These are phyloP conservation scores for Clarireedia homoeocarpa DNA, from an alignment of 2,329 filamentous ascomycete species.

Conservation along the genomic window DNA sequence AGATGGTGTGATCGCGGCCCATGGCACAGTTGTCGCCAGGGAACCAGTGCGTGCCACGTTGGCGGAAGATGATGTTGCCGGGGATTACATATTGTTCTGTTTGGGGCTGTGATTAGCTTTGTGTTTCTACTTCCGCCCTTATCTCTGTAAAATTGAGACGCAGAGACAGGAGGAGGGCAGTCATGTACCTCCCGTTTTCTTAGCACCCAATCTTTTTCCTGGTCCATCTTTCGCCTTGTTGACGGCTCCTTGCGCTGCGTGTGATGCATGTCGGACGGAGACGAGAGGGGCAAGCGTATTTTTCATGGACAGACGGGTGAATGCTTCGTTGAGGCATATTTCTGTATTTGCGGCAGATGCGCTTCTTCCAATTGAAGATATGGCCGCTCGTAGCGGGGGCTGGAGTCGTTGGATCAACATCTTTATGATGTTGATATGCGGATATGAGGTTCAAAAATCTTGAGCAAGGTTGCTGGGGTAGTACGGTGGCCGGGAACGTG, in stretches of 20 bases:
- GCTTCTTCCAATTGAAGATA: constrained; percentile 25
- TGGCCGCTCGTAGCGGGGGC: constrained; percentile 35
- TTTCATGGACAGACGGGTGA: constrained; percentile 22
- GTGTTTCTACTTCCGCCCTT: neutral
- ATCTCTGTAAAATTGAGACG: neutral
- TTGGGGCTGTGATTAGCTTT: neutral
- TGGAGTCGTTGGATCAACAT: constrained; percentile 40
- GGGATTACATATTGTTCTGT: constrained; percentile 86
- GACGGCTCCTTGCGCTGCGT: constrained; percentile 58
- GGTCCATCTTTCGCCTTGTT: constrained; percentile 64
- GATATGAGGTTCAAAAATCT: constrained; percentile 1
- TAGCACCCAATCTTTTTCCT: constrained; percentile 87
- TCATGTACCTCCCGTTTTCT: constrained; percentile 73
- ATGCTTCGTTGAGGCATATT: constrained; percentile 25
- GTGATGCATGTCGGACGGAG: constrained; percentile 27
- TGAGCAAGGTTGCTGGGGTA: neutral
- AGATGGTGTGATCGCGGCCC: constrained; percentile 95
- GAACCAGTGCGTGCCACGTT: constrained; percentile 90
- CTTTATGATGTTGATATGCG: neutral
- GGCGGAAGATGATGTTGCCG: constrained; percentile 96
- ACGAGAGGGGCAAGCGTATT: constrained; percentile 14
- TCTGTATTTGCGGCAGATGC: constrained; percentile 6
- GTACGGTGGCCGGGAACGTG: neutral
- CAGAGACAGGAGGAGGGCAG: neutral
- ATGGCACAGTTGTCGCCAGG: constrained; percentile 93